Evolutionary conservation across 2,329 filamentous ascomycete genomes (phyloP), one percentile per base, ranked within the genome.

Genomic region (Cladobotryum protrusum): DNA sequence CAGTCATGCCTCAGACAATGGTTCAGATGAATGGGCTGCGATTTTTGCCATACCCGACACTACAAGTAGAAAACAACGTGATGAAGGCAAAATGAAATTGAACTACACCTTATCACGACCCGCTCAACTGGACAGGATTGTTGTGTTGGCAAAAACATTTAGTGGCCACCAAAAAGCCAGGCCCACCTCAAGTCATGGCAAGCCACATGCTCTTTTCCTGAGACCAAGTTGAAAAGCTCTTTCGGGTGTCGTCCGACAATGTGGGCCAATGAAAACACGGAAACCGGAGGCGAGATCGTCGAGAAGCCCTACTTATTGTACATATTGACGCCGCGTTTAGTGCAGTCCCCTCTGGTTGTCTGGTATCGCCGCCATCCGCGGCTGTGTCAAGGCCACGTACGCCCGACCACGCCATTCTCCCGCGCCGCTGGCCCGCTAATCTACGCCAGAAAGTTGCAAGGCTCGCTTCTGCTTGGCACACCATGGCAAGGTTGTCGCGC

Each of bases 331-430:
- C 50, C 52, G 52, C 52, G 52, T 52, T 44, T 54, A 54, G 45
- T 43, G 47, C 37, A 19, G 29, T 44, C 47, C 24, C 11, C 20
- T 24, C 24, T 29, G 24, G 24, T 29, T 29, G 45, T 37, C 47
- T 50, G 50, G 50, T 54, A 54, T 54, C 52, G 50, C 52, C 52
- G 52, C 49, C 43, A 43, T 29, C 40, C 47, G 52, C 50, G 52
- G 52, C 52, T 54, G 52, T 52, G 52, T 46, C 52, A 29, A 52
- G 52, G 50, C 50, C 50, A 47, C 47, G 52, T 47, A 52, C 52
- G 37, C 49, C 40, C 50, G 36, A 39, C 44, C 35, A 42, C 40
- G n/a, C 20, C 9, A 32, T 52, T 34, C 52, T 42, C 42, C 49
- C 52, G 37, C 37, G 40, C 36, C 45, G 42, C 41, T n/a, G 41